Percentiles rank a stretch among this genome's conserved stretches.
phyloP scores from a whole-genome alignment of 2,329 filamentous ascomycete genomes.

The Botrytis byssoidea region DNA sequence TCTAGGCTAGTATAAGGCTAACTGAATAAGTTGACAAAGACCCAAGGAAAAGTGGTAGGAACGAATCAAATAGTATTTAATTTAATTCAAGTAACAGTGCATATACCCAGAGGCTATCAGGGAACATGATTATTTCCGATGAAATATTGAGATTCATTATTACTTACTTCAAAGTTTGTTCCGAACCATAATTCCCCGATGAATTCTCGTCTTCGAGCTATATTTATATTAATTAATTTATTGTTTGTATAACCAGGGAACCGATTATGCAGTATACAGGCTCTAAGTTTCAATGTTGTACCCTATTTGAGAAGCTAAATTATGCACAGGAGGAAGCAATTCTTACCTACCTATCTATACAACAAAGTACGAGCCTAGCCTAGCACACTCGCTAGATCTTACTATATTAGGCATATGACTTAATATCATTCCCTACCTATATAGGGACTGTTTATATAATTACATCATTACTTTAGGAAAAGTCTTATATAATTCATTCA shows the following conservation, averaged over 20 bases:
- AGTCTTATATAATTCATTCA: fast-evolving
- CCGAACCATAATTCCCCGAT: neutral
- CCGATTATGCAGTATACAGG: neutral
- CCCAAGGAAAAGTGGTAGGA: neutral
- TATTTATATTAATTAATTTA: neutral
- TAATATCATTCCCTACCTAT: neutral
- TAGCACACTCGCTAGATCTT: neutral
- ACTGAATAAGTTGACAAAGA: neutral
- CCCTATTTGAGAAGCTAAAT: neutral
- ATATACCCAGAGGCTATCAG: neutral
- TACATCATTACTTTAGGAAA: neutral
- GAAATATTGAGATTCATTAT: neutral
- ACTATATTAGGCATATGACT: neutral
- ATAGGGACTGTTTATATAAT: neutral
- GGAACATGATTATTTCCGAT: neutral
- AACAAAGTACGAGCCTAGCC: neutral
- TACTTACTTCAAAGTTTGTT: neutral
- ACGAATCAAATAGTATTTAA: neutral
- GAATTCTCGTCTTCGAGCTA: neutral
- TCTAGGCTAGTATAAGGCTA: neutral
- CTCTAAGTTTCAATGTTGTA: neutral
- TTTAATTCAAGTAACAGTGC: neutral
- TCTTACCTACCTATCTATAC: neutral
- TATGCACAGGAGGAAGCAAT: neutral
- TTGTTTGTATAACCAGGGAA: neutral